Percentiles rank a stretch among this genome's conserved stretches.
phyloP scores from a whole-genome alignment of 1,139 yeast genomes.

The Nakaseomyces sp. region DNA sequence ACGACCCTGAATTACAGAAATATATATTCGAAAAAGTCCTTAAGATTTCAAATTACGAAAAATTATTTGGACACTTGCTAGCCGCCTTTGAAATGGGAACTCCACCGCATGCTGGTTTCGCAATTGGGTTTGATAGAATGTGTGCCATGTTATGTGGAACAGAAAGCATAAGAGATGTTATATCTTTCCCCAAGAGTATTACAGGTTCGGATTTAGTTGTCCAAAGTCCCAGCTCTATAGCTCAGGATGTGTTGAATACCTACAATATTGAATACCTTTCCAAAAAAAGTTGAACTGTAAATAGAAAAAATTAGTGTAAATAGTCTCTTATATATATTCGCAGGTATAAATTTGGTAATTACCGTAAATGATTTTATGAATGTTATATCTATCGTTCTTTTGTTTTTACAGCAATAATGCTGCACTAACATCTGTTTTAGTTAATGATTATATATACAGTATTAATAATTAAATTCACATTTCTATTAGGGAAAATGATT shows the following conservation, averaged over 20 bases:
- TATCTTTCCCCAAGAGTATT: constrained; percentile 91
- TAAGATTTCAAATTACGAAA: constrained; percentile 45
- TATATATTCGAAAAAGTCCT: constrained; percentile 55
- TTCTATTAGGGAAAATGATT: too few relatives aligned
- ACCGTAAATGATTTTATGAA: neutral
- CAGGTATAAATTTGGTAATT: too few relatives aligned
- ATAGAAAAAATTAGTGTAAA: neutral
- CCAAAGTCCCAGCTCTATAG: constrained; percentile 67
- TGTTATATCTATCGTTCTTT: neutral
- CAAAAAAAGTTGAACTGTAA: neutral
- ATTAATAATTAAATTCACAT: too few relatives aligned
- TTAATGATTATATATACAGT: neutral
- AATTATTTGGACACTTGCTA: constrained; percentile 78
- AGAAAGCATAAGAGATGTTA: constrained; percentile 76
- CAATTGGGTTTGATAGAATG: constrained; percentile 87
- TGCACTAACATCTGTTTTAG: neutral
- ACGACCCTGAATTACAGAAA: constrained; percentile 68
- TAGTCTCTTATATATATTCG: neutral
- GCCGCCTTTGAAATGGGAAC: constrained; percentile 82
- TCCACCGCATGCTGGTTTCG: constrained; percentile 98
- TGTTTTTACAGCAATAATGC: neutral
- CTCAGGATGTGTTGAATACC: constrained; percentile 39
- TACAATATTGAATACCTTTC: constrained; percentile 36
- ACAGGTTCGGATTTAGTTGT: constrained; percentile 85
- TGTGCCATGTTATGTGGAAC: constrained; percentile 81